Conservation (phyloP, 2,329 filamentous ascomycete genomes). For the Aureobasidium melanogenum region DNA sequence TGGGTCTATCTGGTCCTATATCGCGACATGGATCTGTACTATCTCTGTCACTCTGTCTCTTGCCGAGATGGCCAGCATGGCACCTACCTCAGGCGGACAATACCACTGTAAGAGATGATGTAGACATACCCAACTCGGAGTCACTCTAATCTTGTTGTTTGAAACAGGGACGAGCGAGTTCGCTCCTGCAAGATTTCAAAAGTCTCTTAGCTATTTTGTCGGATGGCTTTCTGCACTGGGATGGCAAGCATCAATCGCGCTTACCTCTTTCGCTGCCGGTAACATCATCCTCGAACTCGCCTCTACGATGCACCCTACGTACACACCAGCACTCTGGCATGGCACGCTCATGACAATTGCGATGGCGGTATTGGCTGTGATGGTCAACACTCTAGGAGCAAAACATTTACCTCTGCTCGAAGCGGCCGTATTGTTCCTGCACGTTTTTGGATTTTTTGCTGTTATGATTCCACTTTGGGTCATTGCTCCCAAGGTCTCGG, state of each 20-base stretch:
- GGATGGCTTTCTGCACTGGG: conserved; percentile 35
- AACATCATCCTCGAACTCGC: conserved; percentile 11
- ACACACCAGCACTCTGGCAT: conserved; percentile 18
- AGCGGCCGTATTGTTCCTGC: conserved; percentile 22
- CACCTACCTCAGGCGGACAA: conserved; percentile 27
- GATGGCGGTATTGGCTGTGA: conserved; percentile 17
- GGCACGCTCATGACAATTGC: conserved; percentile 19
- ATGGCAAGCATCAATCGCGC: conserved; percentile 29
- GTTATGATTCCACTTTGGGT: conserved; percentile 27
- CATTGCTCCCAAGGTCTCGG: conserved; percentile 32
- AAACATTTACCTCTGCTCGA: conserved; percentile 18
- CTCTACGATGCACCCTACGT: conserved; percentile 8
- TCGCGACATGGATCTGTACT: conserved; percentile 27
- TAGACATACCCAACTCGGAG: too few relatives aligned
- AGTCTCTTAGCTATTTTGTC: conserved; percentile 25
- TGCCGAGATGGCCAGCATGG: conserved; percentile 27
- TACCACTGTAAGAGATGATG: not conserved
- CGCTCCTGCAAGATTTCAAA: conserved; percentile 26
- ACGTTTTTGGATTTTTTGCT: conserved; percentile 17
- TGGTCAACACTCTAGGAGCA: conserved; percentile 30
- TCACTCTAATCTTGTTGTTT: not conserved
- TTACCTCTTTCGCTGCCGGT: conserved; percentile 11
- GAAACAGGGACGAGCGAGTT: conserved; percentile 25
- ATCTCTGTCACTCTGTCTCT: conserved; percentile 25
- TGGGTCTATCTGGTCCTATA: conserved; percentile 27